These are phyloP conservation scores for Cutaneotrichosporon sp. DNA, from an alignment of 1,284 basidiomycete species.

Conservation along the genomic window DNA sequence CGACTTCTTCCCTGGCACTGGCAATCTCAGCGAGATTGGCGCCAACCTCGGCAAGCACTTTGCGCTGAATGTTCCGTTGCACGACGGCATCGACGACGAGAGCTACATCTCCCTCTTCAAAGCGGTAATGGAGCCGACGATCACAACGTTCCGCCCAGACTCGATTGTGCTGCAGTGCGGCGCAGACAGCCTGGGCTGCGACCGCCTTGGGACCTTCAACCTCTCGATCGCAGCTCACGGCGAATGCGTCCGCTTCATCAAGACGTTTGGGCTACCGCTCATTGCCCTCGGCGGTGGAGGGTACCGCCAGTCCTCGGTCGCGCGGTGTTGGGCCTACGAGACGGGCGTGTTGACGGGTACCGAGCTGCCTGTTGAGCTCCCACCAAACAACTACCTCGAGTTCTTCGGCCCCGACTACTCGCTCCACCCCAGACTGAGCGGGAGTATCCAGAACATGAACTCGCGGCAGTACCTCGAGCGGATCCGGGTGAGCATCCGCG, in stretches of 20 bases:
- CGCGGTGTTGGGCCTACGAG: conserved; percentile 98
- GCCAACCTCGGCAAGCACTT: conserved; percentile 92
- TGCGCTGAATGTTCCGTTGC: conserved; percentile 89
- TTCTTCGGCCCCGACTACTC: conserved; percentile 93
- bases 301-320: conserved; percentile 80
- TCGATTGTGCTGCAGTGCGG: conserved; percentile 96
- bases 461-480: conserved; percentile 76
- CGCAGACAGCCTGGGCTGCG: conserved; percentile 92
- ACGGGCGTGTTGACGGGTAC: conserved; percentile 89
- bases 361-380: conserved; percentile 79
- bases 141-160: conserved; percentile 82
- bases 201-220: conserved; percentile 95
- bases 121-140: conserved; percentile 90
- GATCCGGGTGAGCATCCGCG: conserved; percentile 80
- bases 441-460: conserved; percentile 91
- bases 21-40: conserved; percentile 82
- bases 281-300: conserved; percentile 92
- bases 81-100: conserved; percentile 96
- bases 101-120: conserved; percentile 96
- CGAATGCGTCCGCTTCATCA: conserved; percentile 95
- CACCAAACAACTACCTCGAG: conserved; percentile 83
- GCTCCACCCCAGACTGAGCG: conserved; percentile 86
- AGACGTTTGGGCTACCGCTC: conserved; percentile 84
- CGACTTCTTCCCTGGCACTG: conserved; percentile 96
- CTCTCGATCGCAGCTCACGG: conserved; percentile 98